These are phyloP conservation scores for Collybia sordida DNA, from an alignment of 768 basidiomycete genomes.

Conservation along the genomic window DNA sequence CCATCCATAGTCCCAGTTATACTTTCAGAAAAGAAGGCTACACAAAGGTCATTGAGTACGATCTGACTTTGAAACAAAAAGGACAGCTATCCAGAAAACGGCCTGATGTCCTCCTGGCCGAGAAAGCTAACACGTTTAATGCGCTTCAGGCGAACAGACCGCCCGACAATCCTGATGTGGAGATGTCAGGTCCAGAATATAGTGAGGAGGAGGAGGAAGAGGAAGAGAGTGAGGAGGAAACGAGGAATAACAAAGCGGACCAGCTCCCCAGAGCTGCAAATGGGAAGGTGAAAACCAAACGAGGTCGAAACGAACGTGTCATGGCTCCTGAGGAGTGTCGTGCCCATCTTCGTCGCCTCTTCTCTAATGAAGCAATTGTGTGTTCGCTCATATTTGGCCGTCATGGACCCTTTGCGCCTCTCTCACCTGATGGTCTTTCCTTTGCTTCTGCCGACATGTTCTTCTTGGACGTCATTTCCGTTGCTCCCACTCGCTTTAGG, in stretches of 20 bases:
- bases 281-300: constrained; percentile 70
- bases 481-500: constrained; percentile 94
- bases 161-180: constrained; percentile 45
- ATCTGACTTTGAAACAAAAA: constrained; percentile 80
- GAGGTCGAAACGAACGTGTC: constrained; percentile 89
- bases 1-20: constrained; percentile 62
- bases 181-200: constrained; percentile 49
- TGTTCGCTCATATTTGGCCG: constrained; percentile 89
- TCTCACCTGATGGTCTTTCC: constrained; percentile 60
- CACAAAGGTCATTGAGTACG: constrained; percentile 94
- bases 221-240: constrained; percentile 18
- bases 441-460: constrained; percentile 91
- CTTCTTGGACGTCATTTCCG: constrained; percentile 90
- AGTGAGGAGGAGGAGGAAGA: constrained; percentile 50
- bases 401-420: constrained; percentile 79
- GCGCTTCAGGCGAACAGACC: constrained; percentile 21
- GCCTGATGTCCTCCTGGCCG: constrained; percentile 72
- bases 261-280: constrained; percentile 67
- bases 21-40: constrained; percentile 93
- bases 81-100: constrained; percentile 55
- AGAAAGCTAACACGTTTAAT: constrained; percentile 35
- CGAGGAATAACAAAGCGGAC: constrained; percentile 16
- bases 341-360: constrained; percentile 87
- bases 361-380: constrained; percentile 77
- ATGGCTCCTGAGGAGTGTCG: constrained; percentile 91